phyloP scores from a whole-genome alignment of 2,329 filamentous ascomycete species.

The Phialemonium atrogriseum region DNA sequence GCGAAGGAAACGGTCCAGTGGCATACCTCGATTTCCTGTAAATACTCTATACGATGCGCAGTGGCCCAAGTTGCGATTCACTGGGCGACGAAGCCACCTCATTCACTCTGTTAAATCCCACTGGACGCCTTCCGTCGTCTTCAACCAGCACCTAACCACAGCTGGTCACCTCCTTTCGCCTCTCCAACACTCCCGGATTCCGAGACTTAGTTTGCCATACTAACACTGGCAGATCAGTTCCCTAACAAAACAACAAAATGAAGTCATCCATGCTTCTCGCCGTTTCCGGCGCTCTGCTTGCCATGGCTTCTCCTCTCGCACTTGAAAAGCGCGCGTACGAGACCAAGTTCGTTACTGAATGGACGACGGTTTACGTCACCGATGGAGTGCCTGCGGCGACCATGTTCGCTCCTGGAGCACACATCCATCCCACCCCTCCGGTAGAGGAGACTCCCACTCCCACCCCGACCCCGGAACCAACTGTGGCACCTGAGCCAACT shows the following conservation, averaged over 20 bases:
- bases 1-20: too few species aligned
- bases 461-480: constrained; percentile 2
- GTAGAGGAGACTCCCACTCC: constrained; percentile 2
- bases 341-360: constrained; percentile 33
- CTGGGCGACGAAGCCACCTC: too few species aligned
- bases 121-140: too few species aligned
- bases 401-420: constrained; percentile 8
- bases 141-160: too few species aligned
- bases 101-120: too few species aligned
- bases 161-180: not conserved
- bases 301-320: constrained; percentile 33
- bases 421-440: constrained; percentile 8
- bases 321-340: constrained; percentile 26
- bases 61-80: too few species aligned
- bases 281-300: constrained; percentile 36
- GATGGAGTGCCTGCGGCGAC: constrained; percentile 7
- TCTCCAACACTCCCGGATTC: not conserved
- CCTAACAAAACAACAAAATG: constrained; percentile 28
- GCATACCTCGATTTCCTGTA: too few species aligned
- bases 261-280: constrained; percentile 39
- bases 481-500: constrained; percentile 1
- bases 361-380: constrained; percentile 35
- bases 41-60: too few species aligned
- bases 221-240: not conserved
- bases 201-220: too few species aligned